Evolutionary conservation across 306 rosid species (phyloP), one percentile per base, ranked within the genome.

Genomic region (Cyamopsis tetragonoloba): DNA sequence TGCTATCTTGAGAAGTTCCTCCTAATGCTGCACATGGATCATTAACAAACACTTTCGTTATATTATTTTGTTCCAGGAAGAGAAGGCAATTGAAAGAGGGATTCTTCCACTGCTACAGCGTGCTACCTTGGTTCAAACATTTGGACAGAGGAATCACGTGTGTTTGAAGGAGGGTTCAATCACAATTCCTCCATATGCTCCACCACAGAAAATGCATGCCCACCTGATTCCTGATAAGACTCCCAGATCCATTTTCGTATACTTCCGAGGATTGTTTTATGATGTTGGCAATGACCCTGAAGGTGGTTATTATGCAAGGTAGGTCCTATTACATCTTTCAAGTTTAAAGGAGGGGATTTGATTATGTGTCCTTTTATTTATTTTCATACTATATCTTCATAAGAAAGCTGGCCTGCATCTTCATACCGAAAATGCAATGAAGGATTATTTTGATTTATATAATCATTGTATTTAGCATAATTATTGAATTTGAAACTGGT

Each of bases 261-360:
- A 87, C 81, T 90, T 90, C 71, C 83, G 96, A 30, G 96, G 96
- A 66, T 75, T 90, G 41, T 90, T 90, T 79, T 90, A 90, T 80
- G 96, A 89, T 62, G 95, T 90, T 3, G 95, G 95, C 66, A 90
- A 87, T 87, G 96, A 90, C 75, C 96, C 96, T 13, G 96, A 90
- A 79, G 96, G 96, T 58, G 96, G 96, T 39, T 90, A 90, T 74
- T 90, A 87, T 79, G 96, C 96, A 77, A 90, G 96, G 96, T 87
- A 72, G 63, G 80, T 57, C 20, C 34, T 50, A 3, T 61, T 62
- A 74, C 19, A 44, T 4, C 42, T 54, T 66, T 32, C 42, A 38
- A 39, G 34, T 73, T 41, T 57, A 55, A 58, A 72, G 18, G 56
- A 66, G 61, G 42, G 3, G 6, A 2, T 43, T 42, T 19, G 34